A percentile compares a stretch with the other conserved stretches of the same genome.
Evolutionary conservation across 1,139 yeast genomes (phyloP).

Genomic region (Yamadazyma buinensis): DNA sequence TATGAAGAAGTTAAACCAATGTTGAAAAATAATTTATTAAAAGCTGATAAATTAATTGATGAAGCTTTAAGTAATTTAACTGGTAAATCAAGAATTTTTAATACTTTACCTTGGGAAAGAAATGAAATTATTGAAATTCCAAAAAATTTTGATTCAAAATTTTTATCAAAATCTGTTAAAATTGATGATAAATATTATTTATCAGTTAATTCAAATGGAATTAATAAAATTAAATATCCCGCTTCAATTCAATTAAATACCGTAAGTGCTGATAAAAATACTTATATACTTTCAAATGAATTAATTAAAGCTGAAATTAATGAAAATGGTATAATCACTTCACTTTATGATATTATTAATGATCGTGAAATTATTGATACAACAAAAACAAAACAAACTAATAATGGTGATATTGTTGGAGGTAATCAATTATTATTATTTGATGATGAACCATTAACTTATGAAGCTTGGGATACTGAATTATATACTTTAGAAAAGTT

Average conservation of each 20-base stretch:
- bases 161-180: constrained; percentile 6
- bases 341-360: constrained; percentile 59
- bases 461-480: constrained; percentile 99
- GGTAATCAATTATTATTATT: constrained; percentile 79
- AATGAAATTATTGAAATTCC: constrained; percentile 44
- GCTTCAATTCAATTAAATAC: constrained; percentile 22
- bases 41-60: constrained; percentile 49
- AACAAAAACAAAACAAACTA: constrained; percentile 43
- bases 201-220: constrained; percentile 9
- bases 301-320: constrained; percentile 56
- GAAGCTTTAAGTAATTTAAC: constrained; percentile 39
- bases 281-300: constrained; percentile 54
- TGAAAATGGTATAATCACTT: constrained; percentile 59
- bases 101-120: constrained; percentile 71
- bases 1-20: constrained; percentile 86
- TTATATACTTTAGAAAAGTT: constrained; percentile 73
- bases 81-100: constrained; percentile 27
- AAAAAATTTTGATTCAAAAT: neutral
- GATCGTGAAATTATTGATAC: constrained; percentile 67
- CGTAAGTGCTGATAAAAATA: constrained; percentile 25
- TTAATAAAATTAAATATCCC: constrained; percentile 34
- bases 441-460: constrained; percentile 85
- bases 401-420: constrained; percentile 31
- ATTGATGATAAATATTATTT: constrained; percentile 8
- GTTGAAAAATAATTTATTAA: constrained; percentile 53